Evolutionary conservation across 768 basidiomycete species (phyloP), one percentile per base, ranked within the genome.

Genomic region (Mycena sanguinolenta): DNA sequence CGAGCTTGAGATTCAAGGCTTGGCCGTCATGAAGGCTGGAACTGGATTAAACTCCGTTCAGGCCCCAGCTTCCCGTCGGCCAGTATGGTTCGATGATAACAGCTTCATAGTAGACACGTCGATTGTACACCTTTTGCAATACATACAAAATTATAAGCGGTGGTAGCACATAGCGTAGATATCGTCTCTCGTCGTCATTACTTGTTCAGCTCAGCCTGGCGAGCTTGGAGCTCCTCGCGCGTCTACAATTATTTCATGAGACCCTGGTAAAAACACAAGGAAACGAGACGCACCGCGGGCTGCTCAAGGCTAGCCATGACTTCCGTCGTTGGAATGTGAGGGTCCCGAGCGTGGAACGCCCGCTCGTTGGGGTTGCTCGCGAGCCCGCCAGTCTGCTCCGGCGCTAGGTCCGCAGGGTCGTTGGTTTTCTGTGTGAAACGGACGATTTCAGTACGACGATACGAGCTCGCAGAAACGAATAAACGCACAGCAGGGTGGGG

Each of bases 401-500:
- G 76, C 2, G 77, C 70, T 62, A 88, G 84, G 74, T 91, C 88
- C 13, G 83, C 81, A 17, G 90, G 90, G 73, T 92, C 82, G 71
- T 92, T 91, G 7, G 87, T 81, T 82, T 85, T 89, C 90, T 92
- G 32, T 34, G 38, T 39, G 27, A 28, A 13, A 14, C 46, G 5
- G 9, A 8, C 12, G 21, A 54, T 36, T 21, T 60, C 25, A 60
- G 25, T 32, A n/a, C 17, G 27, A 55, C 2, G 27, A 42, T 30
- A 19, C 13, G 13, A 44, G n/a, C n/a, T n/a, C n/a, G n/a, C n/a
- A 67, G 49, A 34, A 44, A 46, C 64, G 53, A 14, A 13, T 8
- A 28, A 34, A 75, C 86, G 57, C 74, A 90, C 89, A 73, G 90
- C 90, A 58, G 90, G 91, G 75, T 91, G 89, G 25, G 91, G 91